These are phyloP conservation scores for Chlorella vulgaris DNA, from an alignment of 139 green algal species.

Conservation along the genomic window DNA sequence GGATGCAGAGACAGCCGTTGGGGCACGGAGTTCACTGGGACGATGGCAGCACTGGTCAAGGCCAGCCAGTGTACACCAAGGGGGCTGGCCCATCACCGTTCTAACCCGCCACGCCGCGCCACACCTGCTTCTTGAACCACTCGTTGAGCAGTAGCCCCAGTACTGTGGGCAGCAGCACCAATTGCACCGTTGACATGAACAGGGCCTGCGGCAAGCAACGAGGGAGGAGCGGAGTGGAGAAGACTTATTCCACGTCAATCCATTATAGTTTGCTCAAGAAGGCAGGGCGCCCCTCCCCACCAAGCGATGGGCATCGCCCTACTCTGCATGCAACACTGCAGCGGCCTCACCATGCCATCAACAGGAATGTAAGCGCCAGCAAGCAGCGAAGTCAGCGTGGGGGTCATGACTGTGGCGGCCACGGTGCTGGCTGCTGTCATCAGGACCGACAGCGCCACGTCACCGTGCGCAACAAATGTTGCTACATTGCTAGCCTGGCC, in stretches of 20 bases:
- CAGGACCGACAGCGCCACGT: slow-evolving; percentile 86
- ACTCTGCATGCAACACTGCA: too few relatives aligned
- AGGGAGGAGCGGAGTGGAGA: neutral
- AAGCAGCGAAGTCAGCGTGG: slow-evolving; percentile 73
- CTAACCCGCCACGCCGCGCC: neutral
- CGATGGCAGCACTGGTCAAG: too few relatives aligned
- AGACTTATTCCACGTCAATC: too few relatives aligned
- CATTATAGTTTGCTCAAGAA: neutral
- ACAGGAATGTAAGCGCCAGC: slow-evolving; percentile 80
- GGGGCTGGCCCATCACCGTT: neutral
- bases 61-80: neutral
- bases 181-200: slow-evolving; percentile 65
- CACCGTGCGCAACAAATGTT: slow-evolving; percentile 83
- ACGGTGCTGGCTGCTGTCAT: slow-evolving; percentile 86
- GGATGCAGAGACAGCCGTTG: too few relatives aligned
- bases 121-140: slow-evolving; percentile 57
- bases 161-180: slow-evolving; percentile 81
- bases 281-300: too few relatives aligned
- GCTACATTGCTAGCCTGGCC: slow-evolving; percentile 79
- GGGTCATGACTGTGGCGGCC: slow-evolving; percentile 85
- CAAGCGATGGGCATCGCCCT: too few relatives aligned
- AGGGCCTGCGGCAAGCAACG: slow-evolving; percentile 42
- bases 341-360: slow-evolving; percentile 70
- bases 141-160: slow-evolving; percentile 70
- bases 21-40: too few relatives aligned